A percentile compares a stretch with the other conserved stretches of the same genome.
phyloP scores from a whole-genome alignment of 2,329 filamentous ascomycete species.

The Sarocladium kiliense region DNA sequence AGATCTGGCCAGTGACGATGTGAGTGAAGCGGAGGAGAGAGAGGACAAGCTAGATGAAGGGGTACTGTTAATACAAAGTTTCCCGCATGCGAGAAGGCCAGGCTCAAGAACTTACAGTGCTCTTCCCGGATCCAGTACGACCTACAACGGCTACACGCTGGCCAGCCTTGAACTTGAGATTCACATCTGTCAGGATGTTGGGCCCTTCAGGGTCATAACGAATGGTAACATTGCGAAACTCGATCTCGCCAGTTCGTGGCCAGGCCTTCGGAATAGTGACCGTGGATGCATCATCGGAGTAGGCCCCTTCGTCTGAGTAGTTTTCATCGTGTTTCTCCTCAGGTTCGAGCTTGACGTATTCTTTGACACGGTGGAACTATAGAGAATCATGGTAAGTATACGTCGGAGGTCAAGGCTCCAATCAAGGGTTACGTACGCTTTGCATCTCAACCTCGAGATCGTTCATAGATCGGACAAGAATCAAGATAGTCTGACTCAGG shows the following conservation, averaged over 20 bases:
- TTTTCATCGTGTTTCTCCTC: slow-evolving; percentile 37
- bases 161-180: slow-evolving; percentile 53
- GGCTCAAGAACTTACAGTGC: slow-evolving; percentile 51
- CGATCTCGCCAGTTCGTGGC: slow-evolving; percentile 42
- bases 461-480: slow-evolving; percentile 48
- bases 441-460: slow-evolving; percentile 54
- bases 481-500: slow-evolving; percentile 45
- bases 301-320: slow-evolving; percentile 32
- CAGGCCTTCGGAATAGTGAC: slow-evolving; percentile 34
- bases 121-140: slow-evolving; percentile 78
- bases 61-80: no score
- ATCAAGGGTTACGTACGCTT: slow-evolving; percentile 33
- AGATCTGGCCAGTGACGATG: slow-evolving; percentile 44
- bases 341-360: slow-evolving; percentile 40
- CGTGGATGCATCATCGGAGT: slow-evolving; percentile 31
- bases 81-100: no score
- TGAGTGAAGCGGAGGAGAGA: slow-evolving; percentile 51
- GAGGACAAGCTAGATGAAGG: slow-evolving; percentile 35
- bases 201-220: slow-evolving; percentile 40
- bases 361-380: slow-evolving; percentile 44
- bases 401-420: no score
- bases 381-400: slow-evolving; percentile 8
- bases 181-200: slow-evolving; percentile 45
- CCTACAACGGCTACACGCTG: slow-evolving; percentile 77
- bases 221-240: slow-evolving; percentile 46